Percentiles rank a stretch among this genome's conserved stretches.
Evolutionary conservation across 148 eudicot species (phyloP).

Genomic region (Rhododendron simsii): DNA sequence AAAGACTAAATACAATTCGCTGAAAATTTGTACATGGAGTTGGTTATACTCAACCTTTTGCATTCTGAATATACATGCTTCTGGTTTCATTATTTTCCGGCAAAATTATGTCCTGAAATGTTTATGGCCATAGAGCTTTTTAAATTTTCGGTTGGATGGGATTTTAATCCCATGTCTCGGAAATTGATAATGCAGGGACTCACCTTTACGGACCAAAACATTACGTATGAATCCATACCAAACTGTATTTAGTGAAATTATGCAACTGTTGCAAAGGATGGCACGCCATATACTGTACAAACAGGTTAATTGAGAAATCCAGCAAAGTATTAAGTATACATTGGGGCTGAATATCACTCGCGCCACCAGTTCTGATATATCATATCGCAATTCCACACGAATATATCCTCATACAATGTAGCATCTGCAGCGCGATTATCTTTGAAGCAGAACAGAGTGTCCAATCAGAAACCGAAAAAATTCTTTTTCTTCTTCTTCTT

Average conservation of each 20-base stretch:
- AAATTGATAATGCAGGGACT: neutral
- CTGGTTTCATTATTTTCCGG: neutral
- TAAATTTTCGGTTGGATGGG: neutral
- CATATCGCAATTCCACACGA: neutral
- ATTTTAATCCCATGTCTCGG: neutral
- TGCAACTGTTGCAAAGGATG: neutral
- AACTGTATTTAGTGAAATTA: neutral
- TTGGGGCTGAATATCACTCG: slow-evolving; percentile 19
- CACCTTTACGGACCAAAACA: neutral
- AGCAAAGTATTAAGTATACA: neutral
- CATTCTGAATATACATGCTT: neutral
- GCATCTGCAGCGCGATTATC: neutral
- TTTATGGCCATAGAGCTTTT: neutral
- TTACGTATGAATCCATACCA: neutral
- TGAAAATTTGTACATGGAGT: slow-evolving; percentile 1
- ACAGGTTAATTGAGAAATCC: neutral
- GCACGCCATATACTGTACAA: neutral
- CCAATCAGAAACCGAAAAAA: slow-evolving; percentile 36
- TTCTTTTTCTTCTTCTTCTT: slow-evolving; percentile 92
- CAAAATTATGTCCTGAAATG: neutral
- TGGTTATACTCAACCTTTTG: neutral
- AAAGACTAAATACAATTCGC: neutral
- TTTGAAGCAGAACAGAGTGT: neutral
- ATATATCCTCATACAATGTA: neutral
- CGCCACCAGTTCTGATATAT: slow-evolving; percentile 15